phyloP scores from a whole-genome alignment of 2,329 filamentous ascomycete species.

The Diaporthe amygdali region DNA sequence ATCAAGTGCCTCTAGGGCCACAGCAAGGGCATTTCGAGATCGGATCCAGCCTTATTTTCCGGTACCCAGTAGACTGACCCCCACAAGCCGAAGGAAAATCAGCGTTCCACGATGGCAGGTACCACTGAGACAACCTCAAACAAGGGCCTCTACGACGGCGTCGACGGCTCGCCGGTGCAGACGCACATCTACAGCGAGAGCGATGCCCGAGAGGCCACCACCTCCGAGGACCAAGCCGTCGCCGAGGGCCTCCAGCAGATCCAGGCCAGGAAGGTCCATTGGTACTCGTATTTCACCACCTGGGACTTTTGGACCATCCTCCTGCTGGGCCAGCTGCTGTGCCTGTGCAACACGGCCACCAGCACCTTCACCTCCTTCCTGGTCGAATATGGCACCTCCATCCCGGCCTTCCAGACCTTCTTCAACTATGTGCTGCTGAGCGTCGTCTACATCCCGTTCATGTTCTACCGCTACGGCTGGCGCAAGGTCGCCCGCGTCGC shows the following conservation, averaged over 20 bases:
- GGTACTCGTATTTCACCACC: constrained; percentile 80
- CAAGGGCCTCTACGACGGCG: constrained; percentile 36
- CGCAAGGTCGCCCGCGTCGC: constrained; percentile 71
- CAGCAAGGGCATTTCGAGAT: background rate
- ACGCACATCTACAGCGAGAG: constrained; percentile 29
- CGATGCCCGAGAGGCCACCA: constrained; percentile 18
- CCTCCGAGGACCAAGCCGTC: constrained; percentile 44
- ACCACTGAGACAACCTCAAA: constrained; percentile 21
- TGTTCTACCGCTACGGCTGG: constrained; percentile 79
- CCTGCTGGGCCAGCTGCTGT: constrained; percentile 79
- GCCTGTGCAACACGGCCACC: constrained; percentile 88
- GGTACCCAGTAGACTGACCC: background rate
- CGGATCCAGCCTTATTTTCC: background rate
- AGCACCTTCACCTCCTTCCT: constrained; percentile 90
- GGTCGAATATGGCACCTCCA: constrained; percentile 68
- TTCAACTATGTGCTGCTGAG: constrained; percentile 92
- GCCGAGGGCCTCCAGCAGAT: constrained; percentile 58
- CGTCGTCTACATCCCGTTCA: constrained; percentile 80
- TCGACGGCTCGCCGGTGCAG: constrained; percentile 33
- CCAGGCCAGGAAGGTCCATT: constrained; percentile 58
- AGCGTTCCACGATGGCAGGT: constrained; percentile 18
- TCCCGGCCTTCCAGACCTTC: constrained; percentile 93
- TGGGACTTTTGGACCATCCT: constrained; percentile 89
- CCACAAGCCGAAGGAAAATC: background rate
- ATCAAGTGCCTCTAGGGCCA: background rate